These are phyloP conservation scores for Eremomyces bilateralis DNA, from an alignment of 495 filamentous ascomycete genomes.

Conservation along the genomic window DNA sequence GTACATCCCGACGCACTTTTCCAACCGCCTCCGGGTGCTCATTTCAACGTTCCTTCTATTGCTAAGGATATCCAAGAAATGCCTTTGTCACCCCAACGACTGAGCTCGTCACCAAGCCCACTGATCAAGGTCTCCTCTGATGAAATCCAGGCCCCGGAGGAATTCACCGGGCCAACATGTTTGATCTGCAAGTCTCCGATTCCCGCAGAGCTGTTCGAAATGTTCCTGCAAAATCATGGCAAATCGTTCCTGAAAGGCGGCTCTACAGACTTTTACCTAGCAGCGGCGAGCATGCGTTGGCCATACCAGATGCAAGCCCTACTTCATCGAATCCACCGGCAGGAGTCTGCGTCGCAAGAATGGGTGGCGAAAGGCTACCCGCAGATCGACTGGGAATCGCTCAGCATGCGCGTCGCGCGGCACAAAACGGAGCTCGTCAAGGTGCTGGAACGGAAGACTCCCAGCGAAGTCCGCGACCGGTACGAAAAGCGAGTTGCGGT, in stretches of 20 bases:
- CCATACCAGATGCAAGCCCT: conserved; percentile 16
- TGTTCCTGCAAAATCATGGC: no score
- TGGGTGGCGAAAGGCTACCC: conserved; percentile 55
- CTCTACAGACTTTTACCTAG: neutral
- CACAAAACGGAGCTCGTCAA: conserved; percentile 33
- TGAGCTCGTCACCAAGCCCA: no score
- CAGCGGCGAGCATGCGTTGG: conserved; percentile 5
- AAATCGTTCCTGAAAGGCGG: neutral
- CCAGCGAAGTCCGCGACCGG: conserved; percentile 30
- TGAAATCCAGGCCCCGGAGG: neutral
- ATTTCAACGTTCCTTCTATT: no score
- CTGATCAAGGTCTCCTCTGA: no score
- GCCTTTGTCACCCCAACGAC: no score
- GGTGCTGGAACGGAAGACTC: conserved; percentile 33
- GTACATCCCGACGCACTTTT: no score
- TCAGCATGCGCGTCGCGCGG: conserved; percentile 39
- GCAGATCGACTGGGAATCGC: conserved; percentile 46
- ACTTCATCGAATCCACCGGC: conserved; percentile 58
- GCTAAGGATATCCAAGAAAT: no score
- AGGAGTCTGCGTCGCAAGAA: conserved; percentile 29
- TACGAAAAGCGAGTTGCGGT: conserved; percentile 18
- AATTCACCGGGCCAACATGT: neutral
- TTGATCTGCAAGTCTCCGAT: neutral
- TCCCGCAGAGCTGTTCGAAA: neutral
- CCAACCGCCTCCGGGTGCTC: no score